phyloP scores from a whole-genome alignment of 1,284 basidiomycete species.

The Coniferiporia sulphurascens region DNA sequence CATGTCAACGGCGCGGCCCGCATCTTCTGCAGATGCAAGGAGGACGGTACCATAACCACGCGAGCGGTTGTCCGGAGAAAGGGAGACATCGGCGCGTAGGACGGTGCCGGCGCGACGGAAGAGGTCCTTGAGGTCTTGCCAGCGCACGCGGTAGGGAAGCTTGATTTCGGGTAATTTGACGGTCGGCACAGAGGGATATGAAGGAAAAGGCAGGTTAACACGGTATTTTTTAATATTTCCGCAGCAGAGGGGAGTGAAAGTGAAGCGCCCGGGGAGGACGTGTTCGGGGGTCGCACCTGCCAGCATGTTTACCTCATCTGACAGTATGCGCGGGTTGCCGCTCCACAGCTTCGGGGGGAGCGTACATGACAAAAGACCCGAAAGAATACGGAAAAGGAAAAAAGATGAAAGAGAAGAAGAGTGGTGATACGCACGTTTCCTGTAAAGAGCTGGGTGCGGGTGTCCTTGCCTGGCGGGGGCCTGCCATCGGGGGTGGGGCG shows the following conservation, averaged over 20 bases:
- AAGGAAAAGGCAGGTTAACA: neutral
- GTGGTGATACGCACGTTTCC: constrained; percentile 62
- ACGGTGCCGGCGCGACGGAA: constrained; percentile 95
- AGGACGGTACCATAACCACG: constrained; percentile 93
- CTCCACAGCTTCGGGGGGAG: constrained; percentile 1
- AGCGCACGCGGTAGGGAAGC: constrained; percentile 89
- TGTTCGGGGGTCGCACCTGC: too few species aligned
- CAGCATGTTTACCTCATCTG: neutral
- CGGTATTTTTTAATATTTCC: neutral
- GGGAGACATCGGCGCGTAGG: constrained; percentile 88
- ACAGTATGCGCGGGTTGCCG: too few species aligned
- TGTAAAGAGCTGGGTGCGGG: constrained; percentile 85
- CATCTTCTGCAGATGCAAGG: constrained; percentile 88
- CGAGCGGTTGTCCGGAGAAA: constrained; percentile 89
- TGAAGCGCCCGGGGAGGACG: neutral
- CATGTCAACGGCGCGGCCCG: constrained; percentile 83
- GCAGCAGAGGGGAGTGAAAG: neutral
- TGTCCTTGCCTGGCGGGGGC: constrained; percentile 57
- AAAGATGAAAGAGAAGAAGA: constrained; percentile 10
- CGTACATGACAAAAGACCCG: neutral
- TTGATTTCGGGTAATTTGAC: constrained; percentile 26
- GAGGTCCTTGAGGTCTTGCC: constrained; percentile 98
- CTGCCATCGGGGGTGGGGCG: constrained; percentile 42
- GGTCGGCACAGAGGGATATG: constrained; percentile 14
- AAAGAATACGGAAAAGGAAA: too few species aligned